phyloP scores from a whole-genome alignment of 371 early-diverging fungal species.

The Mucor lusitanicus region DNA sequence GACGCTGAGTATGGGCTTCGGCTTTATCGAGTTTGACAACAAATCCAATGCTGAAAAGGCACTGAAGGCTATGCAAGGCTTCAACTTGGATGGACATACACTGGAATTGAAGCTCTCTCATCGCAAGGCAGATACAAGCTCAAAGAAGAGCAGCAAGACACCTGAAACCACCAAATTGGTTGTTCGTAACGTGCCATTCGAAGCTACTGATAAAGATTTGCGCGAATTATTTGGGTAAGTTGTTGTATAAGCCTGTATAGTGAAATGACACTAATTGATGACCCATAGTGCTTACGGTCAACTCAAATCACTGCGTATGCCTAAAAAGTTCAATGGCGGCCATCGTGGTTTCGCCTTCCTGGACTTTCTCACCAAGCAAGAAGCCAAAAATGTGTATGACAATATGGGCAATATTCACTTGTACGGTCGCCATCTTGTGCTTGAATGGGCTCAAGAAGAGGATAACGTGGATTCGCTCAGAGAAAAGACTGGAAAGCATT shows the following conservation, averaged over 20 bases:
- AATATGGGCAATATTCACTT: conserved; percentile 93
- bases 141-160: conserved; percentile 34
- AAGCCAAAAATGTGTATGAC: conserved; percentile 90
- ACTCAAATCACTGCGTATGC: conserved; percentile 94
- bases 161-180: conserved; percentile 82
- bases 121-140: conserved; percentile 37
- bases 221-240: conserved; percentile 83
- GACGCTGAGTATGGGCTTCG: conserved; percentile 93
- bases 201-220: conserved; percentile 96
- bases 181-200: conserved; percentile 98
- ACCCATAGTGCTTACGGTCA: conserved; percentile 80
- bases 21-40: conserved; percentile 90
- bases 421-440: conserved; percentile 97
- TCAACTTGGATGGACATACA: conserved; percentile 82
- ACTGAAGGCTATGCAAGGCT: conserved; percentile 81
- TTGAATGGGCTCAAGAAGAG: conserved; percentile 95
- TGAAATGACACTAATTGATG: not conserved
- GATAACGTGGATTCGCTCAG: conserved; percentile 62
- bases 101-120: conserved; percentile 87
- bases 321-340: conserved; percentile 92
- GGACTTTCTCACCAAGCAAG: conserved; percentile 93
- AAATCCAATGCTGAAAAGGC: conserved; percentile 82
- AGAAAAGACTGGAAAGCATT: conserved; percentile 70
- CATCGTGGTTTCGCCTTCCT: conserved; percentile 99
- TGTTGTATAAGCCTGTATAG: not conserved